These are phyloP conservation scores for Cyclostephanos invisitatus DNA, from an alignment of 108 stramenopile genomes.

Conservation along the genomic window DNA sequence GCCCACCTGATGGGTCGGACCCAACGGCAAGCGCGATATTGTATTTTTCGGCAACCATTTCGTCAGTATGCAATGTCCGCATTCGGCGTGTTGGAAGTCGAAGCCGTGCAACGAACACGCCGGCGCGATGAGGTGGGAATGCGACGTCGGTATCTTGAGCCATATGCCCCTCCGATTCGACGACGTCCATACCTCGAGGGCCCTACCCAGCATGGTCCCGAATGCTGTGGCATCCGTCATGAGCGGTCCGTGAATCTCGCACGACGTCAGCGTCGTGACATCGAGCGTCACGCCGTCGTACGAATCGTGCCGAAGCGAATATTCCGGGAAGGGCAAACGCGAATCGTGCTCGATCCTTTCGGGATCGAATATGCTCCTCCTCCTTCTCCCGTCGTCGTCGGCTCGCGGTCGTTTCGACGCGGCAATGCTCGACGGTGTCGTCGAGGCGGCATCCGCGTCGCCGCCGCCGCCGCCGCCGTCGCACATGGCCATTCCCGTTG, in stretches of 20 bases:
- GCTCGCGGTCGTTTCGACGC: not conserved
- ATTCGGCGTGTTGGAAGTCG: slow-evolving; percentile 65
- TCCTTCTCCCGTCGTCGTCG: not conserved
- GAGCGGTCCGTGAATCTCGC: not conserved
- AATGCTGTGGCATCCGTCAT: slow-evolving; percentile 22
- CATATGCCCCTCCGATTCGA: slow-evolving; percentile 72
- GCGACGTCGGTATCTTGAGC: slow-evolving; percentile 62
- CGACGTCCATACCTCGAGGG: slow-evolving; percentile 51
- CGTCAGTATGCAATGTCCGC: slow-evolving; percentile 56
- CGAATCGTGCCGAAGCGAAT: slow-evolving; percentile 57
- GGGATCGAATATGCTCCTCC: slow-evolving; percentile 23
- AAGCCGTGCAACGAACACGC: slow-evolving; percentile 47
- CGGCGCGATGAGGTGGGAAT: slow-evolving; percentile 44
- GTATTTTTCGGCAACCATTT: slow-evolving; percentile 68
- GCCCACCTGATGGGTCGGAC: slow-evolving; percentile 83
- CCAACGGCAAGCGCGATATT: slow-evolving; percentile 59
- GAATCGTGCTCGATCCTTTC: slow-evolving; percentile 10
- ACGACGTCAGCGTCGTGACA: slow-evolving; percentile 29
- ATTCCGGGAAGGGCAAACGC: slow-evolving; percentile 58
- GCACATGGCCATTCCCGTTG: too few relatives aligned
- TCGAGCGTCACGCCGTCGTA: slow-evolving; percentile 77
- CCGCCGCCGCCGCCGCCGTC: not conserved
- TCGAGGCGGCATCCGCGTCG: not conserved
- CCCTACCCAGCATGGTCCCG: slow-evolving; percentile 29
- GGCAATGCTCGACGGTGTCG: not conserved